phyloP scores from a whole-genome alignment of 2,329 filamentous ascomycete genomes.

The Lithohypha guttulata region DNA sequence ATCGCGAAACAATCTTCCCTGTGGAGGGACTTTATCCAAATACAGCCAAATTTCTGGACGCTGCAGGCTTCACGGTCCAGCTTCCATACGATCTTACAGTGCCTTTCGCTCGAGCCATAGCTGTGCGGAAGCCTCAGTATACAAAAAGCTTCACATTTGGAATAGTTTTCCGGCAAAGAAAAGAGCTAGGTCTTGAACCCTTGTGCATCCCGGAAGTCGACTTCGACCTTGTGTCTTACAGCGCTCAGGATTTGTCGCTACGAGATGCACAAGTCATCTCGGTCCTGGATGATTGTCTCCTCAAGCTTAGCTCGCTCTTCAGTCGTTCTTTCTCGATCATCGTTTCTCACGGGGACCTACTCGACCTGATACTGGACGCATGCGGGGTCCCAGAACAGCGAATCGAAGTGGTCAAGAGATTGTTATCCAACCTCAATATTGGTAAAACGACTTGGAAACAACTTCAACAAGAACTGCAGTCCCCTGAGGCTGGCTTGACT shows the following conservation, averaged over 20 bases:
- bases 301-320: conserved; percentile 64
- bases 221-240: conserved; percentile 85
- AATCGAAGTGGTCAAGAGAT: conserved; percentile 64
- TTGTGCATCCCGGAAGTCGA: conserved; percentile 78
- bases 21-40: conserved; percentile 64
- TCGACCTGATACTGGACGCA: conserved; percentile 81
- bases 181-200: conserved; percentile 67
- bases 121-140: conserved; percentile 48
- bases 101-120: conserved; percentile 74
- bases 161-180: conserved; percentile 66
- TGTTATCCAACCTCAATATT: conserved; percentile 78
- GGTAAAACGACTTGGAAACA: conserved; percentile 71
- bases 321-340: conserved; percentile 74
- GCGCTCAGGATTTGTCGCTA: conserved; percentile 68
- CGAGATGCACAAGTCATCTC: conserved; percentile 93
- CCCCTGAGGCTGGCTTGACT: conserved; percentile 61
- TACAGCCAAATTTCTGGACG: conserved; percentile 69
- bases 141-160: conserved; percentile 78
- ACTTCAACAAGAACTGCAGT: conserved; percentile 69
- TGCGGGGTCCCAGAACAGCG: conserved; percentile 65
- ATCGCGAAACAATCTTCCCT: conserved; percentile 67
- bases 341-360: conserved; percentile 74
- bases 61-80: conserved; percentile 69
- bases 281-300: conserved; percentile 81
- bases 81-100: conserved; percentile 89